Evolutionary conservation across 2,329 filamentous ascomycete species (phyloP), one percentile per base, ranked within the genome.

Genomic region (Monosporascus sp.): DNA sequence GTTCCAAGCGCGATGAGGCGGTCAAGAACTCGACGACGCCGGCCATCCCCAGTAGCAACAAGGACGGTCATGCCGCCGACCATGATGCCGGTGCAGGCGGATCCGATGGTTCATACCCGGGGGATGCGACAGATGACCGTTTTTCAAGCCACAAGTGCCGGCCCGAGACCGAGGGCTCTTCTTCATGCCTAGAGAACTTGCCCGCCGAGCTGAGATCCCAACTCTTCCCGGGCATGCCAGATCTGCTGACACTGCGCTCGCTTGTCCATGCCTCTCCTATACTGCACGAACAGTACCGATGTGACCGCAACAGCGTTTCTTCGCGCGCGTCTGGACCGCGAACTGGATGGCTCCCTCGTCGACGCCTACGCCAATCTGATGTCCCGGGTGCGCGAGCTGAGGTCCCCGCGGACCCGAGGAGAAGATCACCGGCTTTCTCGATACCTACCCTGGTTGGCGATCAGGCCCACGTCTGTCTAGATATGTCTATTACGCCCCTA

Each of bases 241-340:
- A 64, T 43, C 50, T 62, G 6, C 36, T 18, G 31, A 51, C 57
- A 15, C 49, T 57, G 18, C 41, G 51, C 8, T 54, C 57, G 1
- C 38, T 61, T 9, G 50, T 62, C 22, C 56, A 27, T 20, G 57
- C 59, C 9, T 62, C 59, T n/a, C 60, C 60, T 5, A 51, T 44
- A 4, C 49, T 64, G 48, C 57, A 62, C 39, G 48, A 55, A 8
- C 60, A 62, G 41, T 63, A 62, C 31, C 37, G 41, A 18, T n/a
- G 58, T 20, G n/a, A 47, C 36, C 59, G 62, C 20, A 35, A 58
- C 36, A 49, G 5, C 7, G 59, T 63, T 63, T 25, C 55, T 64
- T 48, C 49, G 46, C 5, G 24, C 50, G 1, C 60, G 52, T 25
- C 25, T 62, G n/a, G 48, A 50, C n/a, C 55, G 53, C 22, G 59